A percentile compares a stretch with the other conserved stretches of the same genome.
phyloP scores from a whole-genome alignment of 1,284 basidiomycete species.

The Tausonia pullulans region DNA sequence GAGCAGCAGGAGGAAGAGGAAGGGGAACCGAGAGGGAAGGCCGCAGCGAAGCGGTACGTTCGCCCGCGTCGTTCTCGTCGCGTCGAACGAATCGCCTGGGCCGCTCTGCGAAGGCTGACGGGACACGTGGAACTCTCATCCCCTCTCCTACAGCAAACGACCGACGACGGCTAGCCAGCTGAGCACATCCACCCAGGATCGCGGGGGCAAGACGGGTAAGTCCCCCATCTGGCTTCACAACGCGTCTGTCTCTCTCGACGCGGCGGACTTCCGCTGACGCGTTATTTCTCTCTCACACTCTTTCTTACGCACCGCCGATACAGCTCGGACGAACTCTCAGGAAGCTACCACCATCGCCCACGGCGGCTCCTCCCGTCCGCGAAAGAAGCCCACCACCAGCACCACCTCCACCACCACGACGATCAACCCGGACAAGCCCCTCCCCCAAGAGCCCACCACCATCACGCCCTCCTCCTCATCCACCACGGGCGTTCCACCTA shows the following conservation, averaged over 20 bases:
- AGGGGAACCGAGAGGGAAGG: too few relatives aligned
- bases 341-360: too few relatives aligned
- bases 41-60: too few relatives aligned
- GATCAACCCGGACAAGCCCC: not conserved
- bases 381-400: not conserved
- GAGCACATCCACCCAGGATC: not conserved
- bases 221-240: not conserved
- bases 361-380: too few relatives aligned
- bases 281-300: not conserved
- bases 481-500: not conserved
- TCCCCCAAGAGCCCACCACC: not conserved
- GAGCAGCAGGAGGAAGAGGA: slow-evolving; percentile 22
- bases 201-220: slow-evolving; percentile 1
- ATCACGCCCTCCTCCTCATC: not conserved
- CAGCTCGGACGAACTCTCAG: not conserved
- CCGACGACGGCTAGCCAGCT: slow-evolving; percentile 2
- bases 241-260: not conserved
- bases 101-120: too few relatives aligned
- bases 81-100: too few relatives aligned
- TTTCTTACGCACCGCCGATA: not conserved
- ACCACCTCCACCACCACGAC: not conserved
- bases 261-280: not conserved
- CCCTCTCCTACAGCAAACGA: not conserved
- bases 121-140: not conserved
- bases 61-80: too few relatives aligned